A percentile compares a stretch with the other conserved stretches of the same genome.
Conservation (phyloP, 1,284 basidiomycete genomes). For the Pholiota adiposa region DNA sequence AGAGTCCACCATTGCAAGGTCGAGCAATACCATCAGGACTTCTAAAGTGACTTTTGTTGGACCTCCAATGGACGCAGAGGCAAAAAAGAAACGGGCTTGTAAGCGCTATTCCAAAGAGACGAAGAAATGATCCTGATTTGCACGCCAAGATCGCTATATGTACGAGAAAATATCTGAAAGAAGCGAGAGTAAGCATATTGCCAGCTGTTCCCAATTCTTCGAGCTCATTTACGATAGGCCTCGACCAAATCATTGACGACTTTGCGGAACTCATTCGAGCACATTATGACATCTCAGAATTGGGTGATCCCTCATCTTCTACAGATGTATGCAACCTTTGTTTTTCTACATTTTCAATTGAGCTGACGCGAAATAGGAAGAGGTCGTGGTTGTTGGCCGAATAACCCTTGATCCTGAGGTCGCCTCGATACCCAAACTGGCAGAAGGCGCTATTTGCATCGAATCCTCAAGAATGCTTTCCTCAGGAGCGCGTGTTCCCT, state of each 20-base stretch:
- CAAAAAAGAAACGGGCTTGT: slow-evolving; percentile 58
- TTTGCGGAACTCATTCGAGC: slow-evolving; percentile 73
- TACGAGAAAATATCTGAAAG: slow-evolving; percentile 86
- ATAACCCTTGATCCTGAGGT: slow-evolving; percentile 76
- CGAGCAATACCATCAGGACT: slow-evolving; percentile 15
- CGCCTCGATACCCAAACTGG: slow-evolving; percentile 65
- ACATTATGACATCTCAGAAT: slow-evolving; percentile 70
- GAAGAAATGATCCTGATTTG: neutral
- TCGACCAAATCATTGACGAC: slow-evolving; percentile 87
- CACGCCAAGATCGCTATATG: slow-evolving; percentile 83
- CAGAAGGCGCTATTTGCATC: slow-evolving; percentile 73
- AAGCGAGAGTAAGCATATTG: slow-evolving; percentile 63
- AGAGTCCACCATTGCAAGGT: slow-evolving; percentile 22
- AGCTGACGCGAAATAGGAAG: slow-evolving; percentile 52
- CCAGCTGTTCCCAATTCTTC: neutral
- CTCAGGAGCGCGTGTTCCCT: slow-evolving; percentile 69
- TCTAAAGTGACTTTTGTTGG: slow-evolving; percentile 53
- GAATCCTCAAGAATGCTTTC: slow-evolving; percentile 85
- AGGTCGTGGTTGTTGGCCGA: slow-evolving; percentile 80
- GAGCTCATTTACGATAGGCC: slow-evolving; percentile 42
- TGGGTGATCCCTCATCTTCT: slow-evolving; percentile 77
- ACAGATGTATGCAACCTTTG: slow-evolving; percentile 61
- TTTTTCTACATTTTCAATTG: neutral
- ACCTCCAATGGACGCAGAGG: slow-evolving; percentile 44
- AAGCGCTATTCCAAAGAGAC: slow-evolving; percentile 32